Evolutionary conservation across 2,329 filamentous ascomycete genomes (phyloP).

Genomic region (Orbilia ellipsospora): DNA sequence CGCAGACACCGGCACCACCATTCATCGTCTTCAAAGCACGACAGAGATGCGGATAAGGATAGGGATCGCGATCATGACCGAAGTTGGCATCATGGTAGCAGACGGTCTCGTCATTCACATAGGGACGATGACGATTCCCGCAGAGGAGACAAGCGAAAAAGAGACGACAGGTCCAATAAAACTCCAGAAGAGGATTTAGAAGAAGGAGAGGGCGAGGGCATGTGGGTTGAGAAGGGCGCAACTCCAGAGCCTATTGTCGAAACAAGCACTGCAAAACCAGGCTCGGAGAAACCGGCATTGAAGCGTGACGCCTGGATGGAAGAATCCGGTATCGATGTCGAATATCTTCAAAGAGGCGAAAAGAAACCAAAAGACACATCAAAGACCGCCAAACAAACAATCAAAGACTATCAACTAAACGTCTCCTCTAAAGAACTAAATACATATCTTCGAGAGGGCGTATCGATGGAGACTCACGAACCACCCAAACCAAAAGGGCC

Average conservation of each 20-base stretch:
- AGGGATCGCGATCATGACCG: constrained; percentile 62
- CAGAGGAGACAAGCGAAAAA: constrained; percentile 47
- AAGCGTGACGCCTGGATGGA: constrained; percentile 95
- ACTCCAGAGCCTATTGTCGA: constrained; percentile 57
- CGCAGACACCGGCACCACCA: constrained; percentile 72
- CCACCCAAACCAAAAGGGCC: constrained; percentile 72
- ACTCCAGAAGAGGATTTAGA: constrained; percentile 37
- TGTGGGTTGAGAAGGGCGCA: constrained; percentile 57
- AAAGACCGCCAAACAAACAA: constrained; percentile 64
- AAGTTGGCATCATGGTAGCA: constrained; percentile 64
- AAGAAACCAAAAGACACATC: constrained; percentile 67
- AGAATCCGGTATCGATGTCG: constrained; percentile 81
- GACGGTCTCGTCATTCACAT: constrained; percentile 61
- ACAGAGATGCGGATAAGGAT: constrained; percentile 63
- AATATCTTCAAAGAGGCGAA: constrained; percentile 76
- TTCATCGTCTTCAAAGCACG: constrained; percentile 69
- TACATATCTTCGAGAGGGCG: constrained; percentile 72
- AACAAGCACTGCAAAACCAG: constrained; percentile 58
- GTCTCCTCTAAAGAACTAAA: constrained; percentile 87
- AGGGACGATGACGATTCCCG: constrained; percentile 61
- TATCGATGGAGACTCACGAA: constrained; percentile 67
- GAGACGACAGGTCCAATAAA: constrained; percentile 60
- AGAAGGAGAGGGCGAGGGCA: constrained; percentile 29
- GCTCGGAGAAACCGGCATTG: constrained; percentile 62
- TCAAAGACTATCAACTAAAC: constrained; percentile 73